Conservation (phyloP, 345 rosid species). For the Geranium brycei region DNA sequence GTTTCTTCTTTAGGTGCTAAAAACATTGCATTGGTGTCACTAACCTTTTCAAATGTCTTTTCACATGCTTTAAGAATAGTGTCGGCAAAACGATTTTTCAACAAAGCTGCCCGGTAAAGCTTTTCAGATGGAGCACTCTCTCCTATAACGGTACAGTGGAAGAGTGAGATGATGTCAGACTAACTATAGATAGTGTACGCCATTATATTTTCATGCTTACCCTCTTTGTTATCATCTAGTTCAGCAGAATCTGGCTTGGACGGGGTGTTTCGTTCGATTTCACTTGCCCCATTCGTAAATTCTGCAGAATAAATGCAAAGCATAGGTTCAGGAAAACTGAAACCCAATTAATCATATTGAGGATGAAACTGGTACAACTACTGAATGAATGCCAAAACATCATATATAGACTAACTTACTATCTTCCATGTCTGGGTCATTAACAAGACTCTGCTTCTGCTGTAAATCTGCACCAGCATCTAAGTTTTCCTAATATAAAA, state of each 20-base stretch:
- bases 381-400: not conserved
- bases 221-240: not conserved
- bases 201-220: not conserved
- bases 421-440: not conserved
- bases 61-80: constrained; percentile 81
- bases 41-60: constrained; percentile 75
- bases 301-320: not conserved
- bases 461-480: not conserved
- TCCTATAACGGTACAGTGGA: not conserved
- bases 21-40: too few relatives aligned
- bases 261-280: not conserved
- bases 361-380: not conserved
- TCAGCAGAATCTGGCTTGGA: not conserved
- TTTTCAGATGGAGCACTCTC: constrained; percentile 45
- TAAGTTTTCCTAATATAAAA: not conserved
- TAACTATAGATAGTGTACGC: not conserved
- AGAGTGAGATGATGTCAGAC: not conserved
- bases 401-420: not conserved
- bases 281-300: not conserved
- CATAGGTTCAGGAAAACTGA: not conserved
- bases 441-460: not conserved
- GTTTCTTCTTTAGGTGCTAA: too few relatives aligned
- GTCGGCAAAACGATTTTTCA: constrained; percentile 80
- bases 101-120: constrained; percentile 63
- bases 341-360: not conserved